phyloP scores from a whole-genome alignment of 129 eudicot genomes.

The Flaveria trinervia region DNA sequence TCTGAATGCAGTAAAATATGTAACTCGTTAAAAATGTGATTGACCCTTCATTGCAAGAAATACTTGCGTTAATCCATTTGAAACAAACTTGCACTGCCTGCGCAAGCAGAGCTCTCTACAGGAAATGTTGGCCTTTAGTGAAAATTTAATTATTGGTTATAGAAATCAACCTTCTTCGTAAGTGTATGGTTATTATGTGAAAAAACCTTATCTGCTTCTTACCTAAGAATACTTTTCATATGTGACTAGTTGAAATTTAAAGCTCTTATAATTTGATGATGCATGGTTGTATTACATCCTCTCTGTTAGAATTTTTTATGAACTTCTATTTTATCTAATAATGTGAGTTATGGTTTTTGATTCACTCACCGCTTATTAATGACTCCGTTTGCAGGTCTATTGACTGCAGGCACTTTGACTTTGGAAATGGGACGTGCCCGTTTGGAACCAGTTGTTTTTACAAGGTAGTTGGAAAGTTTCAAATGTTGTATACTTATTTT shows the following conservation, averaged over 20 bases:
- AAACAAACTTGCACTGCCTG: neutral
- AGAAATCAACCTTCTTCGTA: too few species aligned
- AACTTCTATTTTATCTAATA: neutral
- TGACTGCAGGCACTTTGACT: constrained; percentile 90
- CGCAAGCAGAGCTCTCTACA: neutral
- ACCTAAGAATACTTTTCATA: neutral
- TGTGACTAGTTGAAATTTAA: neutral
- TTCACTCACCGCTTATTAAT: neutral
- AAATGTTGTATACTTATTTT: constrained; percentile 1
- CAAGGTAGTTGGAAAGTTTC: constrained; percentile 54
- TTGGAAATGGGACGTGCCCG: constrained; percentile 92
- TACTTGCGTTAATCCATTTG: too few species aligned
- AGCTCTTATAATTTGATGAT: neutral
- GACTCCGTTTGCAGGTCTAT: constrained; percentile 68
- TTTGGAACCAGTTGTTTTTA: constrained; percentile 97
- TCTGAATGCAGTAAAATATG: too few species aligned
- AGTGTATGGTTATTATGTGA: too few species aligned
- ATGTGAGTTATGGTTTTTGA: neutral
- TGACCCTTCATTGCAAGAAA: neutral
- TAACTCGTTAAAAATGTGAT: neutral
- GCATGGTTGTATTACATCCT: neutral
- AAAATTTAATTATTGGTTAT: too few species aligned
- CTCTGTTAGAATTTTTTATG: neutral
- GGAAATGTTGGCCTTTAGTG: too few species aligned
- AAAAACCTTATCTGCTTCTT: too few species aligned